These are phyloP conservation scores for Camellia granthamiana DNA, from an alignment of 148 eudicot genomes.

Conservation along the genomic window DNA sequence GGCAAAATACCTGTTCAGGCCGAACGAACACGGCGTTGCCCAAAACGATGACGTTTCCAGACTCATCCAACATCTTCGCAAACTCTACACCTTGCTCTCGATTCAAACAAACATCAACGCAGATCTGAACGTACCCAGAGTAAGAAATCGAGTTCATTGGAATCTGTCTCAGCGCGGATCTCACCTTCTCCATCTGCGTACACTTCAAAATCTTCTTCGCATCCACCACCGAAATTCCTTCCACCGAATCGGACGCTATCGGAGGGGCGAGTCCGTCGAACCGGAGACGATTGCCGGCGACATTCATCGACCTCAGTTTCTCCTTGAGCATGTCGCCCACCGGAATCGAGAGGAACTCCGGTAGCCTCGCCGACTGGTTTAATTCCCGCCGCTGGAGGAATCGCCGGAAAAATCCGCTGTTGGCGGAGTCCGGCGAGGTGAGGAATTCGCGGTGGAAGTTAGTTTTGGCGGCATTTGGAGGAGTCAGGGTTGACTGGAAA, in stretches of 20 bases:
- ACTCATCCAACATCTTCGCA: constrained; percentile 52
- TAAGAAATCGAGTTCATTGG: constrained; percentile 35
- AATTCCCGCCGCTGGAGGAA: constrained; percentile 42
- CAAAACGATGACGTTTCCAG: constrained; percentile 58
- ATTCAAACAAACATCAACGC: constrained; percentile 33
- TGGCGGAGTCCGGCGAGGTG: constrained; percentile 27
- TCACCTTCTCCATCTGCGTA: constrained; percentile 44
- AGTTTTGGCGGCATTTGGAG: constrained; percentile 23
- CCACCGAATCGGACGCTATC: neutral
- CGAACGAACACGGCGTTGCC: constrained; percentile 56
- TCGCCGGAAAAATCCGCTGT: constrained; percentile 35
- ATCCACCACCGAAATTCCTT: constrained; percentile 32
- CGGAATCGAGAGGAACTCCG: constrained; percentile 45
- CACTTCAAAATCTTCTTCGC: constrained; percentile 41
- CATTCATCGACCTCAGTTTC: constrained; percentile 4
- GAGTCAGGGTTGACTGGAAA: neutral
- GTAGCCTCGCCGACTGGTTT: constrained; percentile 26
- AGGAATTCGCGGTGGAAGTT: constrained; percentile 28
- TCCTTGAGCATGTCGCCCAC: constrained; percentile 42
- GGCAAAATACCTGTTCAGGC: constrained; percentile 54
- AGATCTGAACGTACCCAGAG: constrained; percentile 34
- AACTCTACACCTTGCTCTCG: constrained; percentile 42
- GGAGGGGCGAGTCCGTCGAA: constrained; percentile 34
- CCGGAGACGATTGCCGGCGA: constrained; percentile 25
- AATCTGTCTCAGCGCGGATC: constrained; percentile 29